These are phyloP conservation scores for Phytophthora brassicae DNA, from an alignment of 352 stramenopile genomes.

Conservation along the genomic window DNA sequence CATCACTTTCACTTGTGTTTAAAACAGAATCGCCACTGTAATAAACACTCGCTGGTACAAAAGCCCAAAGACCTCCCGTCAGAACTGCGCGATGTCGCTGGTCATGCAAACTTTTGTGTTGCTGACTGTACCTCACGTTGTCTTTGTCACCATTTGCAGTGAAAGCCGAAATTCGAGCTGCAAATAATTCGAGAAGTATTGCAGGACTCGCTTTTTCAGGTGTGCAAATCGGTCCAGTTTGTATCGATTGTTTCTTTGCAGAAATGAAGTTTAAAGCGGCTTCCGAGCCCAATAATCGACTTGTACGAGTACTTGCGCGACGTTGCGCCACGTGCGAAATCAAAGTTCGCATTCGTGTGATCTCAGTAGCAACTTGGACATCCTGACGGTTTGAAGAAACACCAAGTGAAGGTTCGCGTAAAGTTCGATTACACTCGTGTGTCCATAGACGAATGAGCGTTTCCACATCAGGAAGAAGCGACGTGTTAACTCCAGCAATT, in stretches of 20 bases:
- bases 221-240: not conserved
- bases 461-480: constrained; percentile 40
- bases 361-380: constrained; percentile 9
- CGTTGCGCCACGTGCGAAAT: constrained; percentile 23
- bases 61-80: constrained; percentile 26
- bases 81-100: constrained; percentile 11
- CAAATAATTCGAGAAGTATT: constrained; percentile 18
- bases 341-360: constrained; percentile 16
- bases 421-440: constrained; percentile 46
- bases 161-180: constrained; percentile 20
- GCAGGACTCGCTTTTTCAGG: constrained; percentile 12
- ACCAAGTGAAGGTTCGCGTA: constrained; percentile 33
- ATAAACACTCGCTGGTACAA: constrained; percentile 22
- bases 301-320: constrained; percentile 30
- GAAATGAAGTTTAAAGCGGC: constrained; percentile 6
- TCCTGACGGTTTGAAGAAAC: constrained; percentile 10
- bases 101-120: constrained; percentile 10
- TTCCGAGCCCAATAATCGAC: constrained; percentile 17
- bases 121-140: constrained; percentile 7
- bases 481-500: constrained; percentile 39
- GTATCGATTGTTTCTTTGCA: constrained; percentile 5
- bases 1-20: not conserved
- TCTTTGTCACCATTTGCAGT: not conserved
- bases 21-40: constrained; percentile 15
- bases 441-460: constrained; percentile 51